These are phyloP conservation scores for Hippophae rhamnoides DNA, from an alignment of 306 rosid species.

Conservation along the genomic window DNA sequence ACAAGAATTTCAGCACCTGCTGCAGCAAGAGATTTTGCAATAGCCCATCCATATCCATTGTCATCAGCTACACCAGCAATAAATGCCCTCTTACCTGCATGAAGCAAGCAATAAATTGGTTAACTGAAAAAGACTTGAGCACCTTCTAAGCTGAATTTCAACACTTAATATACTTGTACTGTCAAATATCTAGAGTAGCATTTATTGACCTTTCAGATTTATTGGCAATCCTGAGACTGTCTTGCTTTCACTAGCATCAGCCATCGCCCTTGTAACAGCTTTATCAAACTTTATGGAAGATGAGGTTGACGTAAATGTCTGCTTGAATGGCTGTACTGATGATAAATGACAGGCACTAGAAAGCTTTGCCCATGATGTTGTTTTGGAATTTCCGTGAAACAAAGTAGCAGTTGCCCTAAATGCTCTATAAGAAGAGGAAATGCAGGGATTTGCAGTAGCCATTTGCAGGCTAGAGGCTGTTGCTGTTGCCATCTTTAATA, in stretches of 20 bases:
- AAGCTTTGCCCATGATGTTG: constrained; percentile 12
- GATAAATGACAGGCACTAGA: constrained; percentile 27
- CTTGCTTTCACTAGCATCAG: constrained; percentile 12
- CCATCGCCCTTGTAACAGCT: constrained; percentile 16
- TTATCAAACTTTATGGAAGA: neutral
- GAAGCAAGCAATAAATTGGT: neutral
- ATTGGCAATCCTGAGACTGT: constrained; percentile 24
- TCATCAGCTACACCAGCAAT: constrained; percentile 99
- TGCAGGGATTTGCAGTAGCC: constrained; percentile 11
- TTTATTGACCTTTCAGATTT: constrained; percentile 27
- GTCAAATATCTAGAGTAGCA: neutral
- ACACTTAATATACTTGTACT: neutral
- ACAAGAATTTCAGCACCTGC: constrained; percentile 95
- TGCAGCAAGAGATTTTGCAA: constrained; percentile 91
- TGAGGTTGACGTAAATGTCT: constrained; percentile 1
- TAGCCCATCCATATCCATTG: constrained; percentile 98
- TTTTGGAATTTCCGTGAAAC: constrained; percentile 9
- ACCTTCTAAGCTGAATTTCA: neutral
- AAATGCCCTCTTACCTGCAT: constrained; percentile 87
- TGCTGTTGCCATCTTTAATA: constrained; percentile 18
- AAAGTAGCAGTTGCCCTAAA: neutral
- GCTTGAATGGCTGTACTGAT: constrained; percentile 8
- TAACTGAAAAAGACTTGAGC: neutral
- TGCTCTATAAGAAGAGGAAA: constrained; percentile 11
- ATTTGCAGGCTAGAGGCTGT: constrained; percentile 15